Conservation (phyloP, 108 stramenopile species). For the Bacterosira constricta region DNA sequence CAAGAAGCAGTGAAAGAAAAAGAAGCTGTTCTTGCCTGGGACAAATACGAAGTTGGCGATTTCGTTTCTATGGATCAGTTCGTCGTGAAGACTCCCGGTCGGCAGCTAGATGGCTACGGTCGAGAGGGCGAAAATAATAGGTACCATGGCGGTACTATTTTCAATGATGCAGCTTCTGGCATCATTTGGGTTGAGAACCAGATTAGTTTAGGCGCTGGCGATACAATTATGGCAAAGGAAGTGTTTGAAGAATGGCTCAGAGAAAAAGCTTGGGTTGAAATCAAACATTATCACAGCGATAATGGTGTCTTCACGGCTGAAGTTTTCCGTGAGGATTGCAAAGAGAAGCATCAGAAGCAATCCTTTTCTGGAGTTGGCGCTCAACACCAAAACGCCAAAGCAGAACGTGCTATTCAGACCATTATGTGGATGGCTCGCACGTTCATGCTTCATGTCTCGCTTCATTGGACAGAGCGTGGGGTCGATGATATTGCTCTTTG, state of each 20-base stretch:
- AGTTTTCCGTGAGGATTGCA: slow-evolving; percentile 1
- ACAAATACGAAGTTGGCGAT: slow-evolving; percentile 22
- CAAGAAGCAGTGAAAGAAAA: too few species aligned
- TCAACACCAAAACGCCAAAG: slow-evolving; percentile 53
- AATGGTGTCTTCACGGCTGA: slow-evolving; percentile 24
- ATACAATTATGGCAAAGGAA: slow-evolving; percentile 24
- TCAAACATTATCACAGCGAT: slow-evolving; percentile 40
- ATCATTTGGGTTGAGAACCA: slow-evolving; percentile 25
- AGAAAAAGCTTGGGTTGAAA: slow-evolving; percentile 5
- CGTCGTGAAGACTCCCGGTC: slow-evolving; percentile 27
- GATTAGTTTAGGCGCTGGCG: slow-evolving; percentile 15
- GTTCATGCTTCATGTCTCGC: slow-evolving; percentile 41
- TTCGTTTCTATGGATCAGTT: slow-evolving; percentile 49
- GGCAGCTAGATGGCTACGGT: slow-evolving; percentile 31
- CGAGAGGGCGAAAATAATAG: slow-evolving; percentile 6
- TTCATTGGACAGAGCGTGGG: slow-evolving; percentile 40
- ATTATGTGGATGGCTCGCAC: slow-evolving; percentile 41
- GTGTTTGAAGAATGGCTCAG: slow-evolving; percentile 25
- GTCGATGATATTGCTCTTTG: slow-evolving; percentile 33
- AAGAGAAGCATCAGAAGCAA: slow-evolving; percentile 12
- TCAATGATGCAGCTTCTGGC: slow-evolving; percentile 32
- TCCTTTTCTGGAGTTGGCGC: slow-evolving; percentile 40
- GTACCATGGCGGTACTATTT: slow-evolving; percentile 40
- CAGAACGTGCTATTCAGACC: slow-evolving; percentile 44
- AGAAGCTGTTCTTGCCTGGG: background rate